These are phyloP conservation scores for Irpex sp. DNA, from an alignment of 1,284 basidiomycete genomes.

Conservation along the genomic window DNA sequence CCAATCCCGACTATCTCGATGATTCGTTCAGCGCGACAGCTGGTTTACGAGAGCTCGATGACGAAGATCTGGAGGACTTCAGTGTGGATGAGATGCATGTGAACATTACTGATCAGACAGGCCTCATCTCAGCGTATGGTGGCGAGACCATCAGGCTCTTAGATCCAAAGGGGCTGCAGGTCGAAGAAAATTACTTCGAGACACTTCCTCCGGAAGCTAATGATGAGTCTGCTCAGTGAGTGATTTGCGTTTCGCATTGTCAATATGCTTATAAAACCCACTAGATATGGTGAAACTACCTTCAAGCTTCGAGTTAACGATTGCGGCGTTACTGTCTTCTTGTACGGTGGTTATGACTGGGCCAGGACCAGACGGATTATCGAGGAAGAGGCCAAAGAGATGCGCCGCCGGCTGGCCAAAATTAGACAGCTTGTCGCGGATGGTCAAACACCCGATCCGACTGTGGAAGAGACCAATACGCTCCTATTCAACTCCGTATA, in stretches of 20 bases:
- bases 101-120: slow-evolving; percentile 29
- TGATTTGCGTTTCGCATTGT: neutral
- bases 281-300: slow-evolving; percentile 44
- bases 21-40: slow-evolving; percentile 75
- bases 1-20: slow-evolving; percentile 85
- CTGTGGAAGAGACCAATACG: slow-evolving; percentile 73
- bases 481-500: slow-evolving; percentile 92
- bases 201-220: slow-evolving; percentile 53
- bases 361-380: slow-evolving; percentile 78
- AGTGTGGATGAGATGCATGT: slow-evolving; percentile 38
- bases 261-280: slow-evolving; percentile 4
- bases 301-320: slow-evolving; percentile 56
- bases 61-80: slow-evolving; percentile 65
- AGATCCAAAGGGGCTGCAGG: slow-evolving; percentile 48
- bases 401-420: slow-evolving; percentile 83
- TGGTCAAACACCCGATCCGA: slow-evolving; percentile 86
- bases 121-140: slow-evolving; percentile 62
- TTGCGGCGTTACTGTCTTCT: slow-evolving; percentile 60
- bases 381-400: slow-evolving; percentile 84
- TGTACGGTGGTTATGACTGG: slow-evolving; percentile 97
- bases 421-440: slow-evolving; percentile 93
- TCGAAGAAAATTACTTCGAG: slow-evolving; percentile 74
- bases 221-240: slow-evolving; percentile 46
- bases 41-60: slow-evolving; percentile 66
- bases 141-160: slow-evolving; percentile 87